Base-by-base conservation (phyloP, 805 yeast genomes). In the Ogataea degrootiae region DNA sequence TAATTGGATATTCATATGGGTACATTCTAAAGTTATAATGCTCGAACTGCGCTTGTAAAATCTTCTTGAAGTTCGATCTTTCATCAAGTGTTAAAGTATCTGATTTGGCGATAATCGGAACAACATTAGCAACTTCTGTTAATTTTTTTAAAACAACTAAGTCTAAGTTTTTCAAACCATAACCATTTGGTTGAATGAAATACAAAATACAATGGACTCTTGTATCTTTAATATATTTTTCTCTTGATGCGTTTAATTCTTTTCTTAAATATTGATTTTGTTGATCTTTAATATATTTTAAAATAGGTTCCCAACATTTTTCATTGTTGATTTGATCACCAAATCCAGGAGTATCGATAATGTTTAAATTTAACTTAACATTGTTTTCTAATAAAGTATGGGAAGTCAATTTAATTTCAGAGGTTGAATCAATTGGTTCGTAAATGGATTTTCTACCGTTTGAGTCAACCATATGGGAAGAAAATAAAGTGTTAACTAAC, bases 281-380 rank as follows among this genome's bases (percentile, higher is more conserved):
- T 70, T 91, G 97, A 69, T 91, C 97, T 71, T 91, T 91, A 65
- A 91, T 88, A 70, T 90, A 91, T 69, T 88, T 89, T 55, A 91
- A 84, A 53, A 91, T 83, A 45, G 97, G 97, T 59, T 91, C 98
- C 97, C 97, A 92, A 69, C 96, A 90, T 69, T 85, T 87, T 60
- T 87, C 95, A 69, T 91, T 91, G 72, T 90, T 87, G 56, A 94
- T 86, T 70, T 87, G 96, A 74, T 94, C 99, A 37, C 97, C 98
- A 73, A 89, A 94, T 15, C 98, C 98, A 19, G 98, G 98, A 3
- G 99, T 94, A 66, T 94, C 99, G 63, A 94, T 87, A 47, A 94
- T 82, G 59, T 89, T 91, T 54, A 94, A 72, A 60, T 85, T 85
- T 65, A 94, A 79, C 52, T 83, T 82, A 48, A 94, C 98, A 55